These are phyloP conservation scores for Aspergillus panamensis DNA, from an alignment of 495 filamentous ascomycete genomes.

Conservation along the genomic window DNA sequence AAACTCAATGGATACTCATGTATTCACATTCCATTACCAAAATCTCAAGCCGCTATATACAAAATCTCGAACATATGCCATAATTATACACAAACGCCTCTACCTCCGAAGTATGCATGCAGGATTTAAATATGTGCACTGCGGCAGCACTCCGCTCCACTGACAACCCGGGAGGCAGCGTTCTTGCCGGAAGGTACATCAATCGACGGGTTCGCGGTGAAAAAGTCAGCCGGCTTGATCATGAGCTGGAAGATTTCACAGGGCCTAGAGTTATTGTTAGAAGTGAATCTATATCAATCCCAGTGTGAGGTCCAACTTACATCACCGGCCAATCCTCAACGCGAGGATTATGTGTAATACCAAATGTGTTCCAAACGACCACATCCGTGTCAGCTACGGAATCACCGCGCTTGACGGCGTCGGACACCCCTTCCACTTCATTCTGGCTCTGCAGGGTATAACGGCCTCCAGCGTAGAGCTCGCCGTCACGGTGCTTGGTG, in stretches of 20 bases:
- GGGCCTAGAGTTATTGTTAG: conserved; percentile 39
- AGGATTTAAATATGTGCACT: conserved; percentile 31
- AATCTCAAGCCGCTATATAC: not conserved
- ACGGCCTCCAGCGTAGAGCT: conserved; percentile 78
- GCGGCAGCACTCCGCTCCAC: conserved; percentile 26
- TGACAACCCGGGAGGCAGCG: conserved; percentile 47
- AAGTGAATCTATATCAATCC: not conserved
- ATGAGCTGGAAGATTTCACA: conserved; percentile 56
- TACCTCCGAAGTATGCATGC: not conserved
- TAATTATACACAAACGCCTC: conserved; percentile 8
- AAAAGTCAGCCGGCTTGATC: conserved; percentile 76
- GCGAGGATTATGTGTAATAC: conserved; percentile 61
- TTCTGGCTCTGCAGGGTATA: conserved; percentile 78
- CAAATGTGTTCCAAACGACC: conserved; percentile 54
- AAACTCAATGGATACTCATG: not conserved
- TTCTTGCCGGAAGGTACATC: conserved; percentile 65
- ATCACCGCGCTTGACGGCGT: conserved; percentile 51
- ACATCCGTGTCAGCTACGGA: conserved; percentile 50
- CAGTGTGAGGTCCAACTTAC: conserved; percentile 28
- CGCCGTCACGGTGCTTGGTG: conserved; percentile 71
- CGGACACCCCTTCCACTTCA: conserved; percentile 57
- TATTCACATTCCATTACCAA: not conserved
- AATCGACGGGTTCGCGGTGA: conserved; percentile 67
- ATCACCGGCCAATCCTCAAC: conserved; percentile 69
- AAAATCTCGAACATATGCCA: not conserved